Evolutionary conservation across 176 grass and related monocot genomes (phyloP), one percentile per base, ranked within the genome.

Genomic region (Bonia amplexicaulis): DNA sequence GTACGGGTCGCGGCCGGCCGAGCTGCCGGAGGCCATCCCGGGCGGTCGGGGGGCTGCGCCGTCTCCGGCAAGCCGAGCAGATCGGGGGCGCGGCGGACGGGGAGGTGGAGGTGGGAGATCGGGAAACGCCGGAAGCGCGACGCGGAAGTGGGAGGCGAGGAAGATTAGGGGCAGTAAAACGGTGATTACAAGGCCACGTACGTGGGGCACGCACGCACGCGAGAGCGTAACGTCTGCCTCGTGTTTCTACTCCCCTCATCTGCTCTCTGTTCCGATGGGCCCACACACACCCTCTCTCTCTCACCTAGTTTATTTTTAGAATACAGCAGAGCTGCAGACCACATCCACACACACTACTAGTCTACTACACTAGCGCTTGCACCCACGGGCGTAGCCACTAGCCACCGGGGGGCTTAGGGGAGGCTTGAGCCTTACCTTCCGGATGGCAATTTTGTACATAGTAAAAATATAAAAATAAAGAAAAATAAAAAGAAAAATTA

Each of bases 51-150:
- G 44, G 66, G 59, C 85, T 71, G 37, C 66, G 76, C 16, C 23
- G 65, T 86, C 71, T 90, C 82, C 88, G 74, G 62, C 80, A 84
- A 80, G 81, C 76, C 58, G 42, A 65, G 76, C 66, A 9, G 54
- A 80, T 47, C 42, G 41, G 35, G 83, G 71, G 77, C 82, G 71
- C 76, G 70, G 76, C 22, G 45, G 69, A 19, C 53, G 35, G 41
- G 62, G 74, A 77, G 63, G 87, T n/a, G 71, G 14, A 51, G 53
- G 75, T 64, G 77, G 83, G 79, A 26, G 79, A 11, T n/a, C 67
- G 65, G 87, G 63, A 69, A 85, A 46, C 27, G 57, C 49, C 61
- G 49, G 67, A 68, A 60, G 69, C 62, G 69, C 62, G 80, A 52
- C 46, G 59, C 11, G 72, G 48, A 71, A 44, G 87, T 73, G 84